Evolutionary conservation across 2,329 filamentous ascomycete species (phyloP), one percentile per base, ranked within the genome.

Genomic region (Dendryphion nanum): DNA sequence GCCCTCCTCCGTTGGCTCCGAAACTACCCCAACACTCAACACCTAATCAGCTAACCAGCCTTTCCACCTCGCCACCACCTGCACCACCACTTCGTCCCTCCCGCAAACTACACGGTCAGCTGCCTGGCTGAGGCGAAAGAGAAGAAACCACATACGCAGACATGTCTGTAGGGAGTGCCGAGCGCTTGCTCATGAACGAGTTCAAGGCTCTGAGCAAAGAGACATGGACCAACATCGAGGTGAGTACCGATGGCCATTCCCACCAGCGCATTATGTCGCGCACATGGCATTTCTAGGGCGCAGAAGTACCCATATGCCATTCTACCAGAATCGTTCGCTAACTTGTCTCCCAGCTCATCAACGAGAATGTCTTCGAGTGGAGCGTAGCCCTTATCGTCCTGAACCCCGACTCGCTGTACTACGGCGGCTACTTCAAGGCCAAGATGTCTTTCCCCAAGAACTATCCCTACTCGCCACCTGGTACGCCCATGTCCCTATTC

Each of bases 211-310:
- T 97, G 28, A 76, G 81, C 38, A 89, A 93, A 66, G 90, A 96
- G 75, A 89, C 88, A 64, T 98, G 91, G 91, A 85, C 95, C 14
- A 81, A 91, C 54, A 88, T 96, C 51, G 86, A 94, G 64, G 86
- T 89, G 68, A 45, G 78, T 26, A 39, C 34, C 26, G 16, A 18
- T 12, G 12, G 17, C n/a, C n/a, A n/a, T n/a, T n/a, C n/a, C n/a
- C n/a, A n/a, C 16, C 16, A 37, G 34, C 39, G 35, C 33, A 43
- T n/a, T n/a, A n/a, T n/a, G n/a, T n/a, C n/a, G n/a, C n/a, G n/a
- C n/a, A n/a, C n/a, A n/a, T n/a, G n/a, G n/a, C n/a, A n/a, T n/a
- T n/a, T n/a, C n/a, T n/a, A n/a, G n/a, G n/a, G n/a, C n/a, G n/a
- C n/a, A n/a, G n/a, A n/a, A n/a, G n/a, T n/a, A n/a, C n/a, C n/a